phyloP scores from a whole-genome alignment of 257 asterid genomes.

The Solanum arcanum region DNA sequence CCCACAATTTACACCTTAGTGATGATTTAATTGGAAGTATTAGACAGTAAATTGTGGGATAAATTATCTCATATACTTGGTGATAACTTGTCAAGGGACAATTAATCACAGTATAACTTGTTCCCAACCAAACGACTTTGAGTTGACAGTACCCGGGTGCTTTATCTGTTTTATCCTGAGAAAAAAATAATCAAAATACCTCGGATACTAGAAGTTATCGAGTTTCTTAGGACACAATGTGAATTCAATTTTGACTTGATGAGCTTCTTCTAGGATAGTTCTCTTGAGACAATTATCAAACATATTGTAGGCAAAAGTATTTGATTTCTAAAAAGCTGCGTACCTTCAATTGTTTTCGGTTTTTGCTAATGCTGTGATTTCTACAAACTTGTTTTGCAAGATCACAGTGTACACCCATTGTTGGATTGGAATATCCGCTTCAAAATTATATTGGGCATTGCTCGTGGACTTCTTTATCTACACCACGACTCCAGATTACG shows the following conservation, averaged over 20 bases:
- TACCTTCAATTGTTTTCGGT: neutral
- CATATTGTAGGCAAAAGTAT: neutral
- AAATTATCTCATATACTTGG: too few relatives aligned
- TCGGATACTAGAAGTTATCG: neutral
- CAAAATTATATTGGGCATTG: neutral
- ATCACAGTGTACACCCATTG: neutral
- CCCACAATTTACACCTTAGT: too few relatives aligned
- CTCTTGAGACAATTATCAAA: neutral
- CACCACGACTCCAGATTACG: neutral
- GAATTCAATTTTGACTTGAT: neutral
- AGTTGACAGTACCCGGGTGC: too few relatives aligned
- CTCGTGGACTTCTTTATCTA: neutral
- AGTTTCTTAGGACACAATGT: neutral
- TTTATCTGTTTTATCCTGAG: too few relatives aligned
- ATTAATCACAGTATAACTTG: too few relatives aligned
- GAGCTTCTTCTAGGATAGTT: neutral
- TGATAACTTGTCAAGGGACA: too few relatives aligned
- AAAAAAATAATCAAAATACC: too few relatives aligned
- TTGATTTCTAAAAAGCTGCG: neutral
- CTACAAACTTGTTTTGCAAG: neutral
- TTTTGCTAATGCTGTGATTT: neutral
- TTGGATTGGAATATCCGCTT: neutral
- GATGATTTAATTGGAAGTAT: too few relatives aligned
- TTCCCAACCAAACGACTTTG: too few relatives aligned
- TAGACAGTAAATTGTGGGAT: too few relatives aligned